Base-by-base conservation (phyloP, 2,329 filamentous ascomycete genomes). In the Sarocladium kiliense region DNA sequence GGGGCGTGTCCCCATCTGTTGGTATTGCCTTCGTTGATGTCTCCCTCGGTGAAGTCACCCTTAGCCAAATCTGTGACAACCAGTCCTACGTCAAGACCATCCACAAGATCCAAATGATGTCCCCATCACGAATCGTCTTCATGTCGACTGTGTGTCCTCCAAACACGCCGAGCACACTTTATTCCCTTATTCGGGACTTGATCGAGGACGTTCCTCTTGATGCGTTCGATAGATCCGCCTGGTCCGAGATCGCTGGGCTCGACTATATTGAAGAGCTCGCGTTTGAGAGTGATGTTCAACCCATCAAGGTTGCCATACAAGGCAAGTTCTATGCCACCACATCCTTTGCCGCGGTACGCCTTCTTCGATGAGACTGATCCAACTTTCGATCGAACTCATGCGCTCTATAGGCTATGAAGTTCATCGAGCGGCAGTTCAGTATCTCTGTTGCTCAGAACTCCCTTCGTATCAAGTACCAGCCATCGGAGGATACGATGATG, bases 401-500 rank as follows among this genome's bases (percentile, higher is more conserved):
- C 7, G 21, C 23, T 21, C n/a, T 11, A 36, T 30, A 96, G 90
- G 88, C 79, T 3, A 76, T 97, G 66, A 90, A 89, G 63, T 96
- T 89, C 66, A 80, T 95, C 47, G 88, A 96, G 56, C 70, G 87
- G 1, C 82, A 84, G 6, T 78, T 91, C 58, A 77, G 77, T 3
- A 78, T 87, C 57, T 82, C 79, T 1, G 94, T 96, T 65, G 78
- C 84, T 3, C 77, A 80, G n/a, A 87, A 94, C 66, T 92, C 92
- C 19, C 79, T 97, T 30, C 84, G 91, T 3, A 87, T 97, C 64
- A 87, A 85, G 59, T 97, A 96, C 62, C 87, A 93, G 63, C 88
- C 91, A 1, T 91, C 91, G 0, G 89, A 96, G 65, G 89, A 93
- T 23, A 89, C 91, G 1, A 96, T 97, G 92, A 90, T 96, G 82